These are phyloP conservation scores for Agastache rugosa DNA, from an alignment of 257 asterid genomes.

Conservation along the genomic window DNA sequence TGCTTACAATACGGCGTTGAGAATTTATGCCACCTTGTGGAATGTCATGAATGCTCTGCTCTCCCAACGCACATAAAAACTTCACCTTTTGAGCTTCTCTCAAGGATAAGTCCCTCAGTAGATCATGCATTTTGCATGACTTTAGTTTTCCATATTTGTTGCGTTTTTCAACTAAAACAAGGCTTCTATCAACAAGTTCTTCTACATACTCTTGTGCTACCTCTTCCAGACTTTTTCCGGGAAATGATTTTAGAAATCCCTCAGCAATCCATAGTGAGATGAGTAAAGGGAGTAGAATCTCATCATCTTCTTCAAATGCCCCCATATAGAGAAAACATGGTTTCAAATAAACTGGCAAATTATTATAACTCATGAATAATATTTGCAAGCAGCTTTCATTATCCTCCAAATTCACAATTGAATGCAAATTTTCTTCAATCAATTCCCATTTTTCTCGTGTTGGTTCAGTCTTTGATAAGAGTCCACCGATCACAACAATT, in stretches of 20 bases:
- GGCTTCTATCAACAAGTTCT: neutral
- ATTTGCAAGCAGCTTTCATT: neutral
- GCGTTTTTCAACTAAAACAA: neutral
- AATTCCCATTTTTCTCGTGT: neutral
- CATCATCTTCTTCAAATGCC: neutral
- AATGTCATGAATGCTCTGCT: neutral
- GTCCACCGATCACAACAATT: slow-evolving; percentile 25
- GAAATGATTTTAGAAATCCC: neutral
- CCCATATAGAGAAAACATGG: slow-evolving; percentile 24
- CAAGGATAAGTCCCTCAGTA: neutral
- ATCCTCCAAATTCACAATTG: slow-evolving; percentile 8
- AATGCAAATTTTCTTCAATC: neutral
- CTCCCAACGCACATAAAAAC: neutral
- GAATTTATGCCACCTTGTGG: neutral
- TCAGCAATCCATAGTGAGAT: neutral
- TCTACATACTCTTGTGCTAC: neutral
- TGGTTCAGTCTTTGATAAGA: neutral
- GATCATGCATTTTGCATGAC: neutral
- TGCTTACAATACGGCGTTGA: neutral
- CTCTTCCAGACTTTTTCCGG: neutral
- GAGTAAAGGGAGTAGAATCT: neutral
- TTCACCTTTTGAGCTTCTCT: neutral
- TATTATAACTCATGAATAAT: slow-evolving; percentile 11
- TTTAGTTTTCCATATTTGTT: neutral
- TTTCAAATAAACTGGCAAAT: slow-evolving; percentile 2